Conservation (phyloP, 1,284 basidiomycete genomes). For the Sparassis latifolia region DNA sequence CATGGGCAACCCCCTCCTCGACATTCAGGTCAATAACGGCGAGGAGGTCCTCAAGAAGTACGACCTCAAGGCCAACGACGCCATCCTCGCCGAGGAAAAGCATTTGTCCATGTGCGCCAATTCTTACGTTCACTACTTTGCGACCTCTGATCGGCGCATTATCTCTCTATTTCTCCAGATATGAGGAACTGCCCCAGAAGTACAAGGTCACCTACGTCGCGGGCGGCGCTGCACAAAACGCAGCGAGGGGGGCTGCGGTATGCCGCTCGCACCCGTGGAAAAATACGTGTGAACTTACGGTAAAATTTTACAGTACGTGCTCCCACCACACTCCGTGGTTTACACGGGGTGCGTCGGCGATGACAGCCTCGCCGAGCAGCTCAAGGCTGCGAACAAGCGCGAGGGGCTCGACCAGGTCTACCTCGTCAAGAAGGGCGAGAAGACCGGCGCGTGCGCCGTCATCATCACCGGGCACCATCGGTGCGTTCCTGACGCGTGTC, state of each 20-base stretch:
- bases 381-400: slow-evolving; percentile 88
- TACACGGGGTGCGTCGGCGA: slow-evolving; percentile 95
- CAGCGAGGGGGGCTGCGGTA: slow-evolving; percentile 93
- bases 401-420: slow-evolving; percentile 91
- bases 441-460: slow-evolving; percentile 97
- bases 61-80: slow-evolving; percentile 90
- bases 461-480: slow-evolving; percentile 92
- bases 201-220: slow-evolving; percentile 87
- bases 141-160: not conserved
- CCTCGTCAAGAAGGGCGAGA: slow-evolving; percentile 79
- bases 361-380: slow-evolving; percentile 86
- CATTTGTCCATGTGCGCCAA: slow-evolving; percentile 73
- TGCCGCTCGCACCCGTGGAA: slow-evolving; percentile 28
- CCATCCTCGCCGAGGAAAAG: slow-evolving; percentile 90
- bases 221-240: slow-evolving; percentile 95
- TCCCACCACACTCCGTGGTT: slow-evolving; percentile 87
- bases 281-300: not conserved
- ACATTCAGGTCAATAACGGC: slow-evolving; percentile 83
- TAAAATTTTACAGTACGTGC: slow-evolving; percentile 63
- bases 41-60: slow-evolving; percentile 89
- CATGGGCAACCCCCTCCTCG: slow-evolving; percentile 87
- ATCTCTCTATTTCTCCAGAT: slow-evolving; percentile 42
- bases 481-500: slow-evolving; percentile 30
- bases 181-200: slow-evolving; percentile 82
- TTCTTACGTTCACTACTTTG: no score